Evolutionary conservation across 2,329 filamentous ascomycete genomes (phyloP).

Genomic region (Ceratocystis huliohia): DNA sequence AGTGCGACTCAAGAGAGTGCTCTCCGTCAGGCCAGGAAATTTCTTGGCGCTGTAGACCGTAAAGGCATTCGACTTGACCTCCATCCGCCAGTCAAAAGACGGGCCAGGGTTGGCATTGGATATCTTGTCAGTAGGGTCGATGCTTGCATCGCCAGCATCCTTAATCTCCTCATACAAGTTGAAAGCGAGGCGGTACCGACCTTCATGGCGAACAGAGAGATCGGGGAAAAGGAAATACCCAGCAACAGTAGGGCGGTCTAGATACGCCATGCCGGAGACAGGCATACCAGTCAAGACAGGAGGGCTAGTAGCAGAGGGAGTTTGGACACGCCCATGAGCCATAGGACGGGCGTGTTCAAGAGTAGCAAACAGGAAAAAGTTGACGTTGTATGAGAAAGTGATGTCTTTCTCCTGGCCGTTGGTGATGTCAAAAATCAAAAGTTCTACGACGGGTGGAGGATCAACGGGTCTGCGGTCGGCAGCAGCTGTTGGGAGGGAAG

Average conservation of each 20-base stretch:
- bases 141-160: constrained; percentile 64
- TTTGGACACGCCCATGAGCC: constrained; percentile 63
- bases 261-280: constrained; percentile 88
- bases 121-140: constrained; percentile 32
- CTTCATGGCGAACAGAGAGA: constrained; percentile 88
- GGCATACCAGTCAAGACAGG: constrained; percentile 89
- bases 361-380: constrained; percentile 93
- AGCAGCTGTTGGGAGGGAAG: constrained; percentile 41
- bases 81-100: constrained; percentile 68
- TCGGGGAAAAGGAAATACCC: constrained; percentile 98
- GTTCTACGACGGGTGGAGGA: constrained; percentile 83
- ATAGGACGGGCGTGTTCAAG: constrained; percentile 76
- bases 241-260: constrained; percentile 66
- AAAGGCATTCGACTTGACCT: constrained; percentile 79
- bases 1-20: constrained; percentile 74
- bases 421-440: constrained; percentile 63
- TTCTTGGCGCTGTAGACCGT: constrained; percentile 94
- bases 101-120: constrained; percentile 35
- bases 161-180: constrained; percentile 90
- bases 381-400: constrained; percentile 87
- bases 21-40: constrained; percentile 86
- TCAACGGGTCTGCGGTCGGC: constrained; percentile 87
- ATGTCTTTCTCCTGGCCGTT: constrained; percentile 52
- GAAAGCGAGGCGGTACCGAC: constrained; percentile 81
- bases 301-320: constrained; percentile 53